phyloP scores from a whole-genome alignment of 345 rosid genomes.

The Eucalyptus sp. region DNA sequence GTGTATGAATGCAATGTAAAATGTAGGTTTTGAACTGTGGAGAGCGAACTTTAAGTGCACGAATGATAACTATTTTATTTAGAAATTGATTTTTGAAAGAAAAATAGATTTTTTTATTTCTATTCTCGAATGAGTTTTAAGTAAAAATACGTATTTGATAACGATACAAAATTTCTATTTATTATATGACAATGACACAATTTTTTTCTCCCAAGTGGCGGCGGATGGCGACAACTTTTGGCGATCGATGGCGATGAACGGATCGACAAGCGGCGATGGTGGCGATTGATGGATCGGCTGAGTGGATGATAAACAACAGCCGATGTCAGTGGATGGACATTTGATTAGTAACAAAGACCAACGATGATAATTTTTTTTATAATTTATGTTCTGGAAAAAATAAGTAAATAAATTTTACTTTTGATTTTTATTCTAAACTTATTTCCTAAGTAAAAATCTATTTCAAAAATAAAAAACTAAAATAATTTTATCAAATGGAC shows the following conservation, averaged over 20 bases:
- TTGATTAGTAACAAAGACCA: accelerated
- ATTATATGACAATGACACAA: accelerated
- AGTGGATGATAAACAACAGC: accelerated
- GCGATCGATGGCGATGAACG: accelerated
- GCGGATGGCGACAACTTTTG: accelerated
- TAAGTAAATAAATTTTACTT: too few species aligned
- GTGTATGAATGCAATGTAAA: not conserved
- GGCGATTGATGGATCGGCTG: accelerated
- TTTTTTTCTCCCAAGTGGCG: too few species aligned
- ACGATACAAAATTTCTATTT: too few species aligned
- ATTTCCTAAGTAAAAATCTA: accelerated
- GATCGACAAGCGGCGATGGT: accelerated
- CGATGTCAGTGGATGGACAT: accelerated
- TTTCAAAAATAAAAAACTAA: too few species aligned
- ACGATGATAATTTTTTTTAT: too few species aligned
- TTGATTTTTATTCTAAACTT: accelerated
- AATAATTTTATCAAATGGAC: accelerated
- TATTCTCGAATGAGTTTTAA: too few species aligned
- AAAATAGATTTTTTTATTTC: too few species aligned
- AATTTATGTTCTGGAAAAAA: too few species aligned
- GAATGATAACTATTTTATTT: too few species aligned
- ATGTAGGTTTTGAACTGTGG: accelerated
- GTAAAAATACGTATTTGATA: accelerated
- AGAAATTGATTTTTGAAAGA: too few species aligned
- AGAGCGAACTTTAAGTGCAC: not conserved